Evolutionary conservation across 441 rosid species (phyloP).

Genomic region (Populus trichocarpa): DNA sequence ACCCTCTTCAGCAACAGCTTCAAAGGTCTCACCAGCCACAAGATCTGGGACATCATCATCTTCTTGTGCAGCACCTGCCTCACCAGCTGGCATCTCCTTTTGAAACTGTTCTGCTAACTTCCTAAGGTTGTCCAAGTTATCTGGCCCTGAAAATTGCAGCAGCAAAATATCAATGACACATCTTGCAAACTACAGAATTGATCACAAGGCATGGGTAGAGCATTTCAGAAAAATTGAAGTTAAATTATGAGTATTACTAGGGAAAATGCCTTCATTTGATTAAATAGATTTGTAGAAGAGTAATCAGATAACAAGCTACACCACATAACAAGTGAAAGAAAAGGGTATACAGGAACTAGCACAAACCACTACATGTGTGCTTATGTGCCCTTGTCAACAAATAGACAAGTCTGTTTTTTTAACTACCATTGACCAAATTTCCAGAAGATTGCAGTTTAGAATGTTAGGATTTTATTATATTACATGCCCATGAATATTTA

Average conservation of each 20-base stretch:
- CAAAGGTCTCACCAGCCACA: background rate
- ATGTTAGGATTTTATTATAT: background rate
- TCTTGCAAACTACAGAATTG: background rate
- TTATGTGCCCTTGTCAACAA: background rate
- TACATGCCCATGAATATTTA: background rate
- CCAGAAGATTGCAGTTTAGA: background rate
- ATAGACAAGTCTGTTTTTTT: background rate
- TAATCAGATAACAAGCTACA: background rate
- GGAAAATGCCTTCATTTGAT: background rate
- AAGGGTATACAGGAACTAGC: background rate
- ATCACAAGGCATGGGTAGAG: background rate
- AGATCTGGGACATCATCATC: conserved; percentile 9
- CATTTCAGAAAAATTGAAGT: background rate
- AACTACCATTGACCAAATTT: background rate
- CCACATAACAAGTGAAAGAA: background rate
- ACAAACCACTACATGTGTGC: background rate
- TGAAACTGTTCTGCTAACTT: conserved; percentile 82
- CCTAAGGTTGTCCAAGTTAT: conserved; percentile 73
- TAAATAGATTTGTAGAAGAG: background rate
- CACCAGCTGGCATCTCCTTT: conserved; percentile 47
- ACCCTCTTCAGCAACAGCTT: background rate
- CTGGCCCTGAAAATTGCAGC: conserved; percentile 44
- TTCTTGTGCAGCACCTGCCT: background rate
- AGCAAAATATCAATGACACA: background rate
- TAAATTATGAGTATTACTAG: background rate